Evolutionary conservation across 2,329 filamentous ascomycete species (phyloP), one percentile per base, ranked within the genome.

Genomic region (Aureobasidium pullulans): DNA sequence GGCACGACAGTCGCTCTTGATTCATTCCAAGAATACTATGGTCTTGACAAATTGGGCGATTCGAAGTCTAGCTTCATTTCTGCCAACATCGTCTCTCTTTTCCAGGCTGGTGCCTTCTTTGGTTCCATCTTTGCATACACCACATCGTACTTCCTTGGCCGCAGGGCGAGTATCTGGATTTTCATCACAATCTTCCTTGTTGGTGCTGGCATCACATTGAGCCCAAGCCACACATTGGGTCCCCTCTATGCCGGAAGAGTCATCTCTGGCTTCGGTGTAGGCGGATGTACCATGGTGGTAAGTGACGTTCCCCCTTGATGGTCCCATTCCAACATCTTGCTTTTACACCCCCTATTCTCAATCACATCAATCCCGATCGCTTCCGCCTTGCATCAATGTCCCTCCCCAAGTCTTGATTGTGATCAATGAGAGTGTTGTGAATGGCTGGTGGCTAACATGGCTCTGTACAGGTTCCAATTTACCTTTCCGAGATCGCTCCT

Each of bases 81-180:
- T 67, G 78, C 85, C 67, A 93, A 92, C 71, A 90, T 92, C 62
- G 88, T 91, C 54, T 90, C 86, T 31, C 82, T 87, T 57, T 92
- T 90, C 75, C 89, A 93, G 72, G 89, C 88, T 10, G 89, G 89
- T 61, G 88, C 88, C 61, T 92, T 94, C 76, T 92, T 93, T 66
- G 89, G 89, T 56, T 83, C 85, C 16, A 74, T 90, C 40, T 80
- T 82, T 61, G 87, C 84, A 60, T 91, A 88, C 65, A 78, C 76
- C 8, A 79, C 83, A 34, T 84, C 81, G 37, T 84, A 87, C 75
- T 88, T 81, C 69, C 75, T 86, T 62, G 88, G 88, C 32, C 81
- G 88, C n/a, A 83, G 82, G 66, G 81, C 78, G 68, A 86, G 83
- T 23, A 77, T 92, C 2, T 75, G 84, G 63, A 64, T 84, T 50